Evolutionary conservation across 257 asterid species (phyloP).

Genomic region (Rubia yunnanensis): DNA sequence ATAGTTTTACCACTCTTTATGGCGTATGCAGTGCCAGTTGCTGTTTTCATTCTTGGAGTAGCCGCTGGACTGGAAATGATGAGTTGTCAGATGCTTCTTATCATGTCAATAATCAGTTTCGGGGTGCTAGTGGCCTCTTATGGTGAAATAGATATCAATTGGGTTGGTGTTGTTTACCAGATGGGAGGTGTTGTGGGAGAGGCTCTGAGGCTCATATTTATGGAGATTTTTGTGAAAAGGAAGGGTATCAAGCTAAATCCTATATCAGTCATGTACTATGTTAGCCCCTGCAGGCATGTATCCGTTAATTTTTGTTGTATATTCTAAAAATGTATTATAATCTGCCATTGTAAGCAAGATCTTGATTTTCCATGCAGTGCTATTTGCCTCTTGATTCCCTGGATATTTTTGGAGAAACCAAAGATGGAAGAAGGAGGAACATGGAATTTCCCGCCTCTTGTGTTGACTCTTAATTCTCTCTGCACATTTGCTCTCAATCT

Average conservation of each 20-base stretch:
- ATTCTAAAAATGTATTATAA: not conserved
- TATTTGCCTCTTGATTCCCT: constrained; percentile 84
- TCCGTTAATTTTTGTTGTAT: not conserved
- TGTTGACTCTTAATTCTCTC: constrained; percentile 64
- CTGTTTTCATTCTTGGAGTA: constrained; percentile 91
- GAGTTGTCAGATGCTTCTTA: constrained; percentile 89
- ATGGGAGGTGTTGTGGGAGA: constrained; percentile 99
- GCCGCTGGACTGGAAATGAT: constrained; percentile 92
- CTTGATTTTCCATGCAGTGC: constrained; percentile 53
- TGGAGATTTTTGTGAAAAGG: constrained; percentile 90
- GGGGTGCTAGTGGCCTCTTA: constrained; percentile 95
- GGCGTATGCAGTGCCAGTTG: constrained; percentile 84
- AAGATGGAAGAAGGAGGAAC: constrained; percentile 71
- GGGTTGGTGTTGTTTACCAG: constrained; percentile 98
- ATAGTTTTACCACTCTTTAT: constrained; percentile 15
- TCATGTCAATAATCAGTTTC: constrained; percentile 85
- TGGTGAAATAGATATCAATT: constrained; percentile 82
- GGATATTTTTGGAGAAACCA: constrained; percentile 89
- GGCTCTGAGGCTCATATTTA: constrained; percentile 88
- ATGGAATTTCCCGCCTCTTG: constrained; percentile 68
- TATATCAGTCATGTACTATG: constrained; percentile 90
- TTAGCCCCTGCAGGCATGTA: constrained; percentile 97
- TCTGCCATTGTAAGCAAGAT: constrained; percentile 3
- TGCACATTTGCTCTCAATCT: constrained; percentile 96
- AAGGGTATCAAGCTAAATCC: constrained; percentile 93